Base-by-base conservation (phyloP, 2,329 filamentous ascomycete species). In the Sclerotinia nivalis region DNA sequence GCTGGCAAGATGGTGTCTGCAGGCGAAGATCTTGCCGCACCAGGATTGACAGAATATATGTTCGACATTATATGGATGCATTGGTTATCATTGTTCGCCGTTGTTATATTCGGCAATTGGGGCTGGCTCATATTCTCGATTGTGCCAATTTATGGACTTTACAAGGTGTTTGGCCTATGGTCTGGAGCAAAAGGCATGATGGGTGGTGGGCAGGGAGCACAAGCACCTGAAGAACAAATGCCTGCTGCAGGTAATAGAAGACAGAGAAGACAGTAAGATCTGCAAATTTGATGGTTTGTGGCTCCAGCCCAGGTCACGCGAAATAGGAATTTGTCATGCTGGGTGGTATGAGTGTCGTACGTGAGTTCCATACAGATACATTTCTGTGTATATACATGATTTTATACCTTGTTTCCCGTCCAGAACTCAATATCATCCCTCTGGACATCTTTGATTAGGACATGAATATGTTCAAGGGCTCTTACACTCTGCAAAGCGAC, bases 31-130 rank as follows among this genome's bases (percentile, higher is more conserved):
- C 87, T 99, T 66, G 89, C 91, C 67, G 92, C 93, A 13, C 87
- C 90, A 47, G 96, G 96, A 6, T 82, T 99, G 83, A 98, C 95
- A 15, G 96, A 97, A 82, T 98, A 96, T 84, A 93, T 98, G 91
- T 99, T 97, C 86, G 96, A 99, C 82, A 88, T 97, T 64, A 84
- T 97, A 67, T 98, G 97, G 87, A 93, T 97, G 83, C 97, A 93
- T 0, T 97, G 94, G 90, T 89, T 88, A 15, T 91, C 89, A 68
- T 83, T 93, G 54, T 81, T 90, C 12, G 80, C 91, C n/a, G 93
- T 90, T 20, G 86, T 91, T 22, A 73, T 97, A 40, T 87, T 95
- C 61, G 96, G 96, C 5, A 93, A 97, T 79, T 90, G 90, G 83
- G 92, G 84, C 4, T 92, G 90, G 90, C 87, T 88, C 84, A 73